Conservation (phyloP, 2,329 filamentous ascomycete species). For the Falciphora oryzae region DNA sequence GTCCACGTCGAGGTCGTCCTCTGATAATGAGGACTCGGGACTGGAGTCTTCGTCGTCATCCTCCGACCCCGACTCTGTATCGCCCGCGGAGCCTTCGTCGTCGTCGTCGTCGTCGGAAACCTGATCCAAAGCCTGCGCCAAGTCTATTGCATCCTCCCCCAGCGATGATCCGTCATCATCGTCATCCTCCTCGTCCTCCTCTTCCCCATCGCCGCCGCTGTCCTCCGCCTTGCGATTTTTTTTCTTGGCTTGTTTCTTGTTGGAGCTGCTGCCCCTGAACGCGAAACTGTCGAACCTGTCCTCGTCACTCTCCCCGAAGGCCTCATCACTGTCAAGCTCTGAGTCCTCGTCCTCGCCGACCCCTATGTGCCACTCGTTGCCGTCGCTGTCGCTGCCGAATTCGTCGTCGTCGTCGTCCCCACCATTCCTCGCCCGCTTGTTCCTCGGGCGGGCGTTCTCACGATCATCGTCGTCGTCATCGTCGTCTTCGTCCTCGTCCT, state of each 20-base stretch:
- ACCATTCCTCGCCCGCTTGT: conserved; percentile 30
- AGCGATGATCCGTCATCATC: conserved; percentile 53
- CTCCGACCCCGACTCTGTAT: conserved; percentile 38
- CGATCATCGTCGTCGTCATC: conserved; percentile 54
- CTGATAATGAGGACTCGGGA: conserved; percentile 29
- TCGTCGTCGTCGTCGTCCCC: conserved; percentile 51
- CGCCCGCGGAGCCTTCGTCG: conserved; percentile 37
- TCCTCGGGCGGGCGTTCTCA: conserved; percentile 51
- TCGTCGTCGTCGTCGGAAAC: conserved; percentile 46
- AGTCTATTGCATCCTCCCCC: conserved; percentile 53
- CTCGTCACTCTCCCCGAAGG: conserved; percentile 83
- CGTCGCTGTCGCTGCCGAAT: conserved; percentile 77
- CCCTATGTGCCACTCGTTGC: conserved; percentile 79
- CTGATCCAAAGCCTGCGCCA: conserved; percentile 51
- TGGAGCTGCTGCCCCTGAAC: conserved; percentile 43
- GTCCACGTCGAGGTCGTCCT: conserved; percentile 34
- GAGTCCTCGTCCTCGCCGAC: conserved; percentile 55
- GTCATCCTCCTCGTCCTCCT: conserved; percentile 43
- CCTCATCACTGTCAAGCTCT: conserved; percentile 65
- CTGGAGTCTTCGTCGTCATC: conserved; percentile 33
- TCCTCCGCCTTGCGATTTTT: conserved; percentile 32
- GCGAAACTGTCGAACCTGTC: conserved; percentile 73
- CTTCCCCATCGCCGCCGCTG: conserved; percentile 41
- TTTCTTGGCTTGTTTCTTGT: conserved; percentile 17
- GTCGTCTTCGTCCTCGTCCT: conserved; percentile 45